Conservation (phyloP, 441 rosid species). For the Hura crepitans region DNA sequence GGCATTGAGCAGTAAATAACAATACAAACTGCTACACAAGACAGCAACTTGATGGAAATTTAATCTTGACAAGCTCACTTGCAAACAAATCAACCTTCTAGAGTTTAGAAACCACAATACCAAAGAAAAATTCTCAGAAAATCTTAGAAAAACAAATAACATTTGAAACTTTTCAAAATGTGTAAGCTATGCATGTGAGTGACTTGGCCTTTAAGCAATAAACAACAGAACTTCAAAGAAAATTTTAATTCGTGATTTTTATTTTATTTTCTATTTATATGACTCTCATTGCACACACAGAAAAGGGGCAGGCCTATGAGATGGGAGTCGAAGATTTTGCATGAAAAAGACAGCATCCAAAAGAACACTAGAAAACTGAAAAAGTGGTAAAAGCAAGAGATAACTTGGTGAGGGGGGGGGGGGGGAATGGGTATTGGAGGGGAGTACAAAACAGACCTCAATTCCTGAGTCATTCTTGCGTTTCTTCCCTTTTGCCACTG, state of each 20-base stretch:
- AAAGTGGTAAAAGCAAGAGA: constrained; percentile 4
- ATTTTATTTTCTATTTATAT: background rate
- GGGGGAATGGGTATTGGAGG: no score
- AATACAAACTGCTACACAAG: background rate
- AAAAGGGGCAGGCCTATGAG: background rate
- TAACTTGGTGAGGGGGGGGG: constrained; percentile 2
- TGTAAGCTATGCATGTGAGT: background rate
- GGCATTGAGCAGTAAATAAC: background rate
- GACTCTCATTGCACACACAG: background rate
- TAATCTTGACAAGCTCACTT: constrained; percentile 78
- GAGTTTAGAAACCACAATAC: constrained; percentile 22
- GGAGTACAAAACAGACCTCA: constrained; percentile 56
- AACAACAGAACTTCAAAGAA: background rate
- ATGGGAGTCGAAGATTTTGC: background rate
- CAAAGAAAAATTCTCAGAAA: background rate
- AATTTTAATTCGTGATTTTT: background rate
- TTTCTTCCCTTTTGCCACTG: constrained; percentile 79
- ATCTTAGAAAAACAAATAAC: background rate
- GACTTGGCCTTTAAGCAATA: background rate
- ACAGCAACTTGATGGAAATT: constrained; percentile 54
- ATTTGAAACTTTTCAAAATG: constrained; percentile 13
- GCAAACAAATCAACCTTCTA: constrained; percentile 57
- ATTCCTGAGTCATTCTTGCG: constrained; percentile 69
- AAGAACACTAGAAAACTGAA: background rate
- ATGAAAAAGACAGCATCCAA: constrained; percentile 14